Evolutionary conservation across 2,329 filamentous ascomycete genomes (phyloP).

Genomic region (Karstenula rhodostoma): DNA sequence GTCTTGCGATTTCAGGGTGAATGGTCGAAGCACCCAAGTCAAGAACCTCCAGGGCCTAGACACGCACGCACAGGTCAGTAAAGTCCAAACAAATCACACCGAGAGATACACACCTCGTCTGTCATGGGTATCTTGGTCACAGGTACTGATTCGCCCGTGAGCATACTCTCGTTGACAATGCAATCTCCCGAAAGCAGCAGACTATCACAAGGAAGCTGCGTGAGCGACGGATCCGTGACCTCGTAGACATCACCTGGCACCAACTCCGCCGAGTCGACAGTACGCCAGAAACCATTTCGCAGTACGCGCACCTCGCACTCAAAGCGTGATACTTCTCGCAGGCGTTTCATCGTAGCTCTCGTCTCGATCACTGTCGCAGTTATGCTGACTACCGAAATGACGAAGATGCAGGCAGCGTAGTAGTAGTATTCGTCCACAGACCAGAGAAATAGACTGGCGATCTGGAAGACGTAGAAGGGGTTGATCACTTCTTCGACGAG

Average conservation of each 20-base stretch:
- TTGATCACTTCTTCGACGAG: constrained; percentile 95
- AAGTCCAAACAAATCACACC: background rate
- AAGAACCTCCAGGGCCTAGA: constrained; percentile 66
- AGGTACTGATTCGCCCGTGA: constrained; percentile 95
- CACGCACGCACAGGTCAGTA: background rate
- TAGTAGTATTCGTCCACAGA: constrained; percentile 97
- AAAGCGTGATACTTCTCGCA: constrained; percentile 91
- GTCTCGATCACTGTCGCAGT: constrained; percentile 90
- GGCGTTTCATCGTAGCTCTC: constrained; percentile 85
- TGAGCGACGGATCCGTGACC: constrained; percentile 88
- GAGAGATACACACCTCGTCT: constrained; percentile 67
- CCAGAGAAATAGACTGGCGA: constrained; percentile 93
- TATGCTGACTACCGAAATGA: constrained; percentile 94
- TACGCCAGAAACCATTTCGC: constrained; percentile 94
- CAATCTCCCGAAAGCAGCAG: constrained; percentile 91
- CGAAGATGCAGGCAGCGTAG: constrained; percentile 92
- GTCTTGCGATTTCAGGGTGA: constrained; percentile 80
- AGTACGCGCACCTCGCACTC: constrained; percentile 95
- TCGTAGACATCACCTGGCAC: constrained; percentile 97
- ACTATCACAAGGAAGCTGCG: constrained; percentile 91
- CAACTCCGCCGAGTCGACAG: constrained; percentile 83
- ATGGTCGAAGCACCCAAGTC: constrained; percentile 83
- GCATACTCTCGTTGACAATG: constrained; percentile 99
- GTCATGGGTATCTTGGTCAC: constrained; percentile 90
- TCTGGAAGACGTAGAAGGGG: constrained; percentile 97